These are phyloP conservation scores for Globisporangium abappressorium DNA, from an alignment of 352 stramenopile species.

Conservation along the genomic window DNA sequence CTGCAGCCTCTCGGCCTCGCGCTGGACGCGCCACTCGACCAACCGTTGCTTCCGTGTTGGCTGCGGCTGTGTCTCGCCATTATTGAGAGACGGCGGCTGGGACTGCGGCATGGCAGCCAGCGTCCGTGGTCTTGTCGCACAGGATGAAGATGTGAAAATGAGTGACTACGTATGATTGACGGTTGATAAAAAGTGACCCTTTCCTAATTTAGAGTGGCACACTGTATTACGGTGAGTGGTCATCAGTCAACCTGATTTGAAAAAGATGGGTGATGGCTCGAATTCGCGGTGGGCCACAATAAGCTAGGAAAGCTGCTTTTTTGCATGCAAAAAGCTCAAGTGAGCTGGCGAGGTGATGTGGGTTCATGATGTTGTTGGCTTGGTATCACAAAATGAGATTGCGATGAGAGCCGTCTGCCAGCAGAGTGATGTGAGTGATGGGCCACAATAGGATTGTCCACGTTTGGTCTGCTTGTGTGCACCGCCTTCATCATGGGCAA, in stretches of 20 bases:
- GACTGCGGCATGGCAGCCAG: conserved; percentile 10
- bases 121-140: conserved; percentile 1
- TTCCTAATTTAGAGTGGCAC: neutral
- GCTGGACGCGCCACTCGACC: conserved; percentile 21
- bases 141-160: neutral
- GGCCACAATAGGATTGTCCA: neutral
- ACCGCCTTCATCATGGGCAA: neutral
- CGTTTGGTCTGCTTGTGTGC: neutral
- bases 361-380: neutral
- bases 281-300: neutral
- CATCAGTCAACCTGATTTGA: neutral
- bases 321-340: conserved; percentile 1
- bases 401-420: neutral
- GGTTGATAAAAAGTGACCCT: conserved; percentile 9
- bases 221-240: neutral
- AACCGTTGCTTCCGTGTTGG: conserved; percentile 30
- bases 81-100: conserved; percentile 6
- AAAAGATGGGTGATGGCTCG: neutral
- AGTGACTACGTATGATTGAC: neutral
- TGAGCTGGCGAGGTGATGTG: neutral
- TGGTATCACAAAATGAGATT: neutral
- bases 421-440: neutral
- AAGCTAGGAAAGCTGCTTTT: conserved; percentile 7
- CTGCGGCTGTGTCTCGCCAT: neutral
- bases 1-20: conserved; percentile 2